phyloP scores from a whole-genome alignment of 352 stramenopile species.

The Aphanomyces cochlioides region DNA sequence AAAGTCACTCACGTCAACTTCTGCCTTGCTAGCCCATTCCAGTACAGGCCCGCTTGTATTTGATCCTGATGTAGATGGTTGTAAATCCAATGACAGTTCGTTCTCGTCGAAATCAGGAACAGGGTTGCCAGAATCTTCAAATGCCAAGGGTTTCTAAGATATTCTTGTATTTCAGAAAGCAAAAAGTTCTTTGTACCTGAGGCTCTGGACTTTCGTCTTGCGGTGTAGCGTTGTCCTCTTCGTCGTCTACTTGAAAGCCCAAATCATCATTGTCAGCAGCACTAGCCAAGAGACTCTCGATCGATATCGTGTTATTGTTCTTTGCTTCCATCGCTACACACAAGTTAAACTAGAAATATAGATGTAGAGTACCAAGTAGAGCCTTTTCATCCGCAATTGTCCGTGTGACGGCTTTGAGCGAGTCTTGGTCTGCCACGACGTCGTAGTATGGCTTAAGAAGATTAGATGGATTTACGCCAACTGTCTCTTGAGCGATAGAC shows the following conservation, averaged over 20 bases:
- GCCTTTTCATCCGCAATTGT: conserved; percentile 64
- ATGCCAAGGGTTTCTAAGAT: background rate
- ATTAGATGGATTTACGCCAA: conserved; percentile 51
- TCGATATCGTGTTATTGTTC: background rate
- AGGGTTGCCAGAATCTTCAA: too few species aligned
- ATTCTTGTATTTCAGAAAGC: background rate
- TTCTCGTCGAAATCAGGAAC: background rate
- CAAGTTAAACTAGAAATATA: background rate
- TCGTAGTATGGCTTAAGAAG: conserved; percentile 70
- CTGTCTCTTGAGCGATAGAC: conserved; percentile 34
- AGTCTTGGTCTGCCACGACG: conserved; percentile 49
- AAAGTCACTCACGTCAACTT: conserved; percentile 77
- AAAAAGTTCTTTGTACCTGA: too few species aligned
- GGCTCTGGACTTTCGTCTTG: too few species aligned
- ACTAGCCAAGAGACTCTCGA: conserved; percentile 4
- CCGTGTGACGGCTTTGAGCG: conserved; percentile 50
- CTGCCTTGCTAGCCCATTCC: conserved; percentile 70
- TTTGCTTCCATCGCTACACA: conserved; percentile 14
- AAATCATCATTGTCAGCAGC: conserved; percentile 8
- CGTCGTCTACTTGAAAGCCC: background rate
- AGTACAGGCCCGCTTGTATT: conserved; percentile 28
- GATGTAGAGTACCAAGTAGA: background rate
- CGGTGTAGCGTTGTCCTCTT: background rate
- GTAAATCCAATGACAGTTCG: background rate
- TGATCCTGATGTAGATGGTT: background rate